Base-by-base conservation (phyloP, 2,329 filamentous ascomycete species). In the Aspergillus viridinutans region DNA sequence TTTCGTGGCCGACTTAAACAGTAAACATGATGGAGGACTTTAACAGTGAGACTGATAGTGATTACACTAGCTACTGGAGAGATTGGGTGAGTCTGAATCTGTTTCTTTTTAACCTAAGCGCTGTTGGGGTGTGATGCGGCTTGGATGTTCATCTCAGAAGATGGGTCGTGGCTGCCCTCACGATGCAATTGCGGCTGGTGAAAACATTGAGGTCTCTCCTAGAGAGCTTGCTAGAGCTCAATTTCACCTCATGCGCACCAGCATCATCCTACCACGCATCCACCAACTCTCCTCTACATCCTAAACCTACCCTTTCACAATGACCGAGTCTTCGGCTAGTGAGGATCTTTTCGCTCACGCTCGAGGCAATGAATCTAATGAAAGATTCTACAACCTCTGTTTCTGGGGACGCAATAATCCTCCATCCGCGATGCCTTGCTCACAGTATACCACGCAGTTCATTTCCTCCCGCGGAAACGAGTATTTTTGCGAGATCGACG, bases 401-500 rank as follows among this genome's bases (percentile, higher is more conserved):
- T 26, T 23, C 32, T 51, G 26, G 29, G 29, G n/a, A 40, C 35
- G n/a, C 21, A 20, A 20, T 23, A 14, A 20, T 35, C 49, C 23
- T 23, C 28, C 14, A 48, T n/a, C 26, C 5, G 21, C 28, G 10
- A 20, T 17, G 47, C 6, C 52, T 53, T 9, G 21, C 43, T 49
- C 38, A 38, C 43, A 12, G 21, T 25, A n/a, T 28, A 35, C 40
- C 12, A 20, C 17, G 26, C 71, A 99, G 94, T 99, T 99, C 75
- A 97, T 97, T 69, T 97, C 93, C 4, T 96, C 92, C 5, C 86
- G 94, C 55, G 94, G 94, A 64, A 97, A 99, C 77, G 94, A 99
- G 74, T 99, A 99, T 78, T 99, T 97, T 71, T 99, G 94, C 84
- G 94, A 99, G 74, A 97, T 99, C 69, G 94, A 99, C 76, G 94